Percentiles rank a stretch among this genome's conserved stretches.
phyloP scores from a whole-genome alignment of 805 yeast genomes.

The Barnettozyma salicaria region DNA sequence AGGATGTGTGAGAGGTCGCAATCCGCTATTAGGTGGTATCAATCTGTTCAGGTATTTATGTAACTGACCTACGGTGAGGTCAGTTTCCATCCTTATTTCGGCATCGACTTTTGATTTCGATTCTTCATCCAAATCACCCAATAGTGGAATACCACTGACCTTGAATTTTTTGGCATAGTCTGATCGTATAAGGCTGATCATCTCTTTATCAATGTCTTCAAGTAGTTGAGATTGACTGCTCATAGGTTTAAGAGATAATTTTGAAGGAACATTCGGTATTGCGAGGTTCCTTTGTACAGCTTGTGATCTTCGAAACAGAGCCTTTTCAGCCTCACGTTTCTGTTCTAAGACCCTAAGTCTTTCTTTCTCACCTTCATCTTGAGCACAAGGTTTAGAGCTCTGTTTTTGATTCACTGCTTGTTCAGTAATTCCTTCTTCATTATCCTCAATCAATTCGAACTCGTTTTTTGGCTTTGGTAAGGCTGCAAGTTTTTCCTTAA shows the following conservation, averaged over 20 bases:
- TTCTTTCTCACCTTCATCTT: conserved; percentile 22
- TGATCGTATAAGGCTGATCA: conserved; percentile 33
- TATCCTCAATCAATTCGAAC: conserved; percentile 36
- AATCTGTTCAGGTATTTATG: conserved; percentile 11
- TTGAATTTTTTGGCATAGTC: conserved; percentile 34
- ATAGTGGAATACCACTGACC: conserved; percentile 14
- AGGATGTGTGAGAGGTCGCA: neutral
- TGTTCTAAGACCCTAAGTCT: conserved; percentile 13
- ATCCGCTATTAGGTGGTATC: no score
- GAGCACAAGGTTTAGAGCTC: neutral
- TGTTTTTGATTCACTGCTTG: neutral
- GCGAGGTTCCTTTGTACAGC: conserved; percentile 41
- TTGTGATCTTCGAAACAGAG: conserved; percentile 37
- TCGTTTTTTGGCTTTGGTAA: conserved; percentile 43
- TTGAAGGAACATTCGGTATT: conserved; percentile 30
- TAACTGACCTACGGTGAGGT: conserved; percentile 9
- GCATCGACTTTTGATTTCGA: conserved; percentile 4
- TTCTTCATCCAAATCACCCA: conserved; percentile 20
- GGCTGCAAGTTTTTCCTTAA: conserved; percentile 24
- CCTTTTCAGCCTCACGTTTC: conserved; percentile 15
- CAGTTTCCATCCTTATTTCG: conserved; percentile 12
- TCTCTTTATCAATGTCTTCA: conserved; percentile 28
- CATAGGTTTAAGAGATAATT: neutral
- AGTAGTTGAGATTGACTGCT: neutral
- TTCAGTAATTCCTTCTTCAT: conserved; percentile 16